Conservation (phyloP, 768 basidiomycete species). For the Pleurotus tuoliensis region DNA sequence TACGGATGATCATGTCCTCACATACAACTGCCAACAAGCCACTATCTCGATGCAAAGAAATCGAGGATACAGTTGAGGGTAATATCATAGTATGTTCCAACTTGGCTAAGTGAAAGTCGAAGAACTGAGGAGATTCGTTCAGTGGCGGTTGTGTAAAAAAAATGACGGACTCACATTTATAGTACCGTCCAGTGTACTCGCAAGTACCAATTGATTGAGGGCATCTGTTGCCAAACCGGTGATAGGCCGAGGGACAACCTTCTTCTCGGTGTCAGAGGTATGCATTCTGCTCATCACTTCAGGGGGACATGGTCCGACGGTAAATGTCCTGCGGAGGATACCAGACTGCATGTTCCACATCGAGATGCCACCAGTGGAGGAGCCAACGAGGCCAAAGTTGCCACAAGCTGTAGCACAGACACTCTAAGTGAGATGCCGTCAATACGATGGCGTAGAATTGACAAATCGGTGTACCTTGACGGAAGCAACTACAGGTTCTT, state of each 20-base stretch:
- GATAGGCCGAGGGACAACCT: constrained; percentile 51
- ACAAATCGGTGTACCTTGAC: constrained; percentile 53
- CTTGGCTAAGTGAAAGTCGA: constrained; percentile 88
- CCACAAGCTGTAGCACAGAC: constrained; percentile 93
- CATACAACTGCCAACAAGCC: constrained; percentile 79
- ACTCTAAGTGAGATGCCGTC: constrained; percentile 37
- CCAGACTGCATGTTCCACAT: constrained; percentile 99
- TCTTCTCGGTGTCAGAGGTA: constrained; percentile 29
- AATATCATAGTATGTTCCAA: constrained; percentile 65
- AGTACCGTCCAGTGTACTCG: constrained; percentile 84
- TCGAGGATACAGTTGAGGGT: constrained; percentile 64
- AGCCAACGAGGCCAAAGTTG: constrained; percentile 88
- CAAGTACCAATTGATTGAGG: constrained; percentile 77
- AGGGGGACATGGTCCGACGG: constrained; percentile 59
- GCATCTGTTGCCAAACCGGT: constrained; percentile 86
- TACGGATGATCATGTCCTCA: constrained; percentile 80
- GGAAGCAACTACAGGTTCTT: constrained; percentile 37
- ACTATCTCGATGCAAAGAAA: constrained; percentile 79
- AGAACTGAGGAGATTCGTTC: constrained; percentile 61
- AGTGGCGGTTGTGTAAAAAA: constrained; percentile 6
- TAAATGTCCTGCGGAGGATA: constrained; percentile 73
- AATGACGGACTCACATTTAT: constrained; percentile 63
- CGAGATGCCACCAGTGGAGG: constrained; percentile 72
- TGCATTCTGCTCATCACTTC: constrained; percentile 45
- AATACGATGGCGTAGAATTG: too few species aligned